phyloP scores from a whole-genome alignment of 1,284 basidiomycete genomes.

The Trichosporon ovoides region DNA sequence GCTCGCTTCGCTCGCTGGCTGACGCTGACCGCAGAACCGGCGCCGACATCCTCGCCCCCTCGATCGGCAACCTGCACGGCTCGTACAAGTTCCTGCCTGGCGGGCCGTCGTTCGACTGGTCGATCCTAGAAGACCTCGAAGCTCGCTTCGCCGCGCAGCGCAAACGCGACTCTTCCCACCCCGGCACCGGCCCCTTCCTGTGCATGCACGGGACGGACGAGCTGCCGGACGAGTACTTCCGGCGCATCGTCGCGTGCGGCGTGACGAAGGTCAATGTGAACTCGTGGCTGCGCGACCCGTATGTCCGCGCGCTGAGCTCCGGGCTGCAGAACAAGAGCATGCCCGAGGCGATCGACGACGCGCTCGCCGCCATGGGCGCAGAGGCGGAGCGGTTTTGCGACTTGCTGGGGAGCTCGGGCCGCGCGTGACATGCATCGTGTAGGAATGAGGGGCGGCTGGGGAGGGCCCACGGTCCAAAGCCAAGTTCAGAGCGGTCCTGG shows the following conservation, averaged over 20 bases:
- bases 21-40: conserved; percentile 34
- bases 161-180: too few relatives aligned
- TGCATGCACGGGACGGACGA: conserved; percentile 49
- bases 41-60: conserved; percentile 50
- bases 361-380: conserved; percentile 39
- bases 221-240: conserved; percentile 43
- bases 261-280: conserved; percentile 50
- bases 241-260: conserved; percentile 41
- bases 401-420: conserved; percentile 41
- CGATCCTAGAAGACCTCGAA: conserved; percentile 31
- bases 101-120: conserved; percentile 40
- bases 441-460: too few relatives aligned
- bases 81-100: conserved; percentile 41
- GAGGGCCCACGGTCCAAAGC: too few relatives aligned
- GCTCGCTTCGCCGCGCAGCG: conserved; percentile 21
- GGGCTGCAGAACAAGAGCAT: conserved; percentile 37
- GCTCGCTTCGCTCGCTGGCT: too few relatives aligned
- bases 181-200: conserved; percentile 29
- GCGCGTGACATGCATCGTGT: too few relatives aligned
- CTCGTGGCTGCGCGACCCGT: conserved; percentile 49
- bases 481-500: too few relatives aligned
- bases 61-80: conserved; percentile 51
- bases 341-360: conserved; percentile 46
- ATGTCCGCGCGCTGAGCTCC: conserved; percentile 32
- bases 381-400: conserved; percentile 42